phyloP scores from a whole-genome alignment of 2,329 filamentous ascomycete genomes.

The Pseudocercospora crystallina region DNA sequence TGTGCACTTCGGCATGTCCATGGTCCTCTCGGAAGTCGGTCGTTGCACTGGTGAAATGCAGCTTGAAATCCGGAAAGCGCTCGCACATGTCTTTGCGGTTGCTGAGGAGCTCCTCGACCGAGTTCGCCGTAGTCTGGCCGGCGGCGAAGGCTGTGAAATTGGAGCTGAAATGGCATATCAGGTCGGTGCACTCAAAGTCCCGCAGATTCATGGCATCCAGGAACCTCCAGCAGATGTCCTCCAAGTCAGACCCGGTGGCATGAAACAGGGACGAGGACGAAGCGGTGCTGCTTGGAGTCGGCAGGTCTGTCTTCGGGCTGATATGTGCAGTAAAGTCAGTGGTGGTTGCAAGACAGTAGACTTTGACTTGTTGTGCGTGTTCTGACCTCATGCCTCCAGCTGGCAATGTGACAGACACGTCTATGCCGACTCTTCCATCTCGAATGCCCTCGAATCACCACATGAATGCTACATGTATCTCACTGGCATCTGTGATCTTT shows the following conservation, averaged over 20 bases:
- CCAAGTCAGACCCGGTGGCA: constrained; percentile 3
- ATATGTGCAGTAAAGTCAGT: too few species aligned
- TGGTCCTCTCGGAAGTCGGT: constrained; percentile 6
- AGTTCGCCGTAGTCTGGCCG: not conserved
- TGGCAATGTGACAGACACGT: too few species aligned
- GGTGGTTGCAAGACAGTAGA: too few species aligned
- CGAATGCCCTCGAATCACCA: too few species aligned
- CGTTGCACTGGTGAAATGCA: constrained; percentile 3
- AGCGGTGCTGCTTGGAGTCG: not conserved
- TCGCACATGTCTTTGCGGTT: not conserved
- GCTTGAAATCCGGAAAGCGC: constrained; percentile 1
- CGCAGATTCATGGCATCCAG: constrained; percentile 8
- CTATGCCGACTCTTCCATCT: too few species aligned
- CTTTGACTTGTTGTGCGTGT: too few species aligned
- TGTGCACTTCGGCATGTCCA: constrained; percentile 9
- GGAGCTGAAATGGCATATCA: constrained; percentile 2
- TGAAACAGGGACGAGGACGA: not conserved
- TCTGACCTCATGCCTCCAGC: too few species aligned
- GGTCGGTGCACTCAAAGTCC: constrained; percentile 6
- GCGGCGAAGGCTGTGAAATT: constrained; percentile 9
- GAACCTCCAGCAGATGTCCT: constrained; percentile 10
- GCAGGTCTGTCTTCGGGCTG: not conserved
- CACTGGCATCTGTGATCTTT: too few species aligned
- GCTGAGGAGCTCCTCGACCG: constrained; percentile 4
- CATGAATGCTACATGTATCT: too few species aligned